Percentiles rank a stretch among this genome's conserved stretches.
phyloP scores from a whole-genome alignment of 805 yeast species.

The Cyberlindnera xishuangbannaensis region DNA sequence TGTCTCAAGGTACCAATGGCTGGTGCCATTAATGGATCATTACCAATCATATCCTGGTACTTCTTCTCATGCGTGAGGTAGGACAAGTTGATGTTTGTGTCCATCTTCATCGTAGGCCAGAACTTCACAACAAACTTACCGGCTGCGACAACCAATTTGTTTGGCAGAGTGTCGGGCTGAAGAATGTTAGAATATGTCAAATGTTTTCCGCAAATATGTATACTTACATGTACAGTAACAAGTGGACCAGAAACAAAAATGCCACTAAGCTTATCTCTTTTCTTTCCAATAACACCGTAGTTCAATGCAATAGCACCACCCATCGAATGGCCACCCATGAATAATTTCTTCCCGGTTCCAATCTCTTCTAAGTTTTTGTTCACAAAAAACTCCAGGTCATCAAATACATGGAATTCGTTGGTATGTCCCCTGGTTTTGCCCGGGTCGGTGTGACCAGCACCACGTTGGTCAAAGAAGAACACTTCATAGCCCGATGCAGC shows the following conservation, averaged over 20 bases:
- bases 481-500: constrained; percentile 52
- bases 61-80: constrained; percentile 44
- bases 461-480: constrained; percentile 70
- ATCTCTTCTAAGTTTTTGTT: constrained; percentile 35
- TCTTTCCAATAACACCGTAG: constrained; percentile 53
- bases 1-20: constrained; percentile 47
- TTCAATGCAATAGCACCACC: constrained; percentile 71
- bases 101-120: constrained; percentile 45
- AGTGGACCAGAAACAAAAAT: constrained; percentile 56
- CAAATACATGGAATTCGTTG: constrained; percentile 48
- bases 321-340: constrained; percentile 69
- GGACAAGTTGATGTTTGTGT: constrained; percentile 50
- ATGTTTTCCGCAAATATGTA: too few species aligned
- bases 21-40: constrained; percentile 40
- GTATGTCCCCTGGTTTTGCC: constrained; percentile 50
- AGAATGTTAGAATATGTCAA: background rate
- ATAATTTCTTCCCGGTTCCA: constrained; percentile 33
- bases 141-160: constrained; percentile 32
- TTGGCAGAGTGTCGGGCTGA: constrained; percentile 51
- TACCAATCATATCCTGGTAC: constrained; percentile 40
- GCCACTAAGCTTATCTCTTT: constrained; percentile 39
- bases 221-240: constrained; percentile 38
- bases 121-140: constrained; percentile 37
- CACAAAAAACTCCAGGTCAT: constrained; percentile 56
- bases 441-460: constrained; percentile 61